phyloP scores from a whole-genome alignment of 139 green algal genomes.

The Pseudopediastrum boryanum region DNA sequence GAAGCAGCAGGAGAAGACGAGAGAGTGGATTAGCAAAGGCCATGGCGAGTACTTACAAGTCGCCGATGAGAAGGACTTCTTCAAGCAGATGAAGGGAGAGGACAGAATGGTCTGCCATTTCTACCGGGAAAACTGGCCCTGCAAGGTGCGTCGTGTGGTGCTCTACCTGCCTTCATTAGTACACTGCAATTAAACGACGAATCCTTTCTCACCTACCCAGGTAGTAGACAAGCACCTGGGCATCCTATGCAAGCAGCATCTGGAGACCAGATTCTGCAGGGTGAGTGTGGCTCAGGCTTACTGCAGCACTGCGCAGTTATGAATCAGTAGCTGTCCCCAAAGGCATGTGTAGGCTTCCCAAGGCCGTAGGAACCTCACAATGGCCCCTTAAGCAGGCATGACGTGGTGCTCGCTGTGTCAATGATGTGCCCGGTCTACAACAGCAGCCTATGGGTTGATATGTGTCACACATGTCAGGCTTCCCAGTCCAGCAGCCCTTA shows the following conservation, averaged over 20 bases:
- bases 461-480: no score
- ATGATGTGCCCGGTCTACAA: no score
- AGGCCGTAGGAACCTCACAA: no score
- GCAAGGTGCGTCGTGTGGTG: slow-evolving; percentile 68
- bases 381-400: no score
- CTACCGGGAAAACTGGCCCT: slow-evolving; percentile 86
- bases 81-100: slow-evolving; percentile 92
- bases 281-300: slow-evolving; percentile 41
- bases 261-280: slow-evolving; percentile 92
- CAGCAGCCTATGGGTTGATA: no score
- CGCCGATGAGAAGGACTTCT: slow-evolving; percentile 92
- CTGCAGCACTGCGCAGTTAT: no score
- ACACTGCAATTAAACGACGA: no score
- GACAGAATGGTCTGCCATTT: slow-evolving; percentile 94
- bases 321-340: no score
- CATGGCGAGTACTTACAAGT: slow-evolving; percentile 92
- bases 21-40: slow-evolving; percentile 86
- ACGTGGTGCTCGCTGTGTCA: no score
- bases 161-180: no score
- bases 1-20: slow-evolving; percentile 67
- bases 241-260: slow-evolving; percentile 70
- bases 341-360: no score
- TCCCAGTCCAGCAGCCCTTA: no score
- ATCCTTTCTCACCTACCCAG: slow-evolving; percentile 42
- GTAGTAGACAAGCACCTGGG: slow-evolving; percentile 89